Evolutionary conservation across 2,329 filamentous ascomycete genomes (phyloP).

Genomic region (Cladosporium sp.): DNA sequence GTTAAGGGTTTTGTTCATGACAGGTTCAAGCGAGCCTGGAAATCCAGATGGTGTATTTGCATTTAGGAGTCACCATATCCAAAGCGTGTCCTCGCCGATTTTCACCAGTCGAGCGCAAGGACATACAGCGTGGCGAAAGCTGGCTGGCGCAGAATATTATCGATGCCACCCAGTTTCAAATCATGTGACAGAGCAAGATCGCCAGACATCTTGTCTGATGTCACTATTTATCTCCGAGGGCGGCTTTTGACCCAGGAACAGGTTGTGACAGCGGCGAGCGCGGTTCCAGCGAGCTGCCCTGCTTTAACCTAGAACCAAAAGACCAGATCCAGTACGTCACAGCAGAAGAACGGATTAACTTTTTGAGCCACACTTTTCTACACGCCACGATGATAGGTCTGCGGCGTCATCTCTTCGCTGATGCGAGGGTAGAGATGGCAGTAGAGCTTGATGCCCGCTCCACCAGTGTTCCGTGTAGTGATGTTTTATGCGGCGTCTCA

Average conservation of each 20-base stretch:
- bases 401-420: neutral
- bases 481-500: neutral
- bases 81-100: neutral
- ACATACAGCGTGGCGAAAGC: neutral
- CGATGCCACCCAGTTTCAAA: neutral
- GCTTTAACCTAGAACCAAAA: neutral
- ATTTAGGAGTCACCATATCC: neutral
- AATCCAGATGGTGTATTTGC: neutral
- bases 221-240: neutral
- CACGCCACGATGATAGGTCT: slow-evolving; percentile 5
- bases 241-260: neutral
- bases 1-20: too few species aligned
- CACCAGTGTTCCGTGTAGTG: neutral
- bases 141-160: neutral
- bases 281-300: neutral
- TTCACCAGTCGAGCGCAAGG: neutral
- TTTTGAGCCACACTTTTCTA: slow-evolving; percentile 1
- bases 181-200: neutral
- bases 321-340: slow-evolving; percentile 1
- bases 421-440: neutral
- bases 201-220: neutral
- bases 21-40: neutral
- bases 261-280: neutral
- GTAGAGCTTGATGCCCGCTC: neutral
- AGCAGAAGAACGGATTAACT: neutral